Base-by-base conservation (phyloP, 2,329 filamentous ascomycete species). In the Monosporascus sp. region DNA sequence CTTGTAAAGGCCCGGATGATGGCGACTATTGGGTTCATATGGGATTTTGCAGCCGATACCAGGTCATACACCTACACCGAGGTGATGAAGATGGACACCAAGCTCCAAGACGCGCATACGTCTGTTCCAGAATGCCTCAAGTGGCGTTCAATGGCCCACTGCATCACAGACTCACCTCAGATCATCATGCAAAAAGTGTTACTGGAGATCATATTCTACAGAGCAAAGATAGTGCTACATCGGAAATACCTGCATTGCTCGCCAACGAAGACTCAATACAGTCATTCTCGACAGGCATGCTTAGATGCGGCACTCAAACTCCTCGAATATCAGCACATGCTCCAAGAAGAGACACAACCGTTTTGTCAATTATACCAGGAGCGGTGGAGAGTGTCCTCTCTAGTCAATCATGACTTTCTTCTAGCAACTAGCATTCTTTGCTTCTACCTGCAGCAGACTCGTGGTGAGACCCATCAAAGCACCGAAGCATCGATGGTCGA, bases 211-310 rank as follows among this genome's bases (percentile, higher is more conserved):
- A 65, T 79, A 5, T 78, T 77, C 59, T 74, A 77, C 46, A 80
- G 80, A 59, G 68, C 75, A 8, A 74, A 74, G 48, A 74, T 77
- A 35, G 74, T 81, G 1, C 62, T 84, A n/a, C 80, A 83, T 60
- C 72, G 80, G 17, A 74, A 74, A 27, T 81, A 77, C 57, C 72
- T 83, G 24, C 24, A 25, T 25, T 25, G 24, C 24, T 25, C 24
- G 24, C 24, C 57, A 70, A 70, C 11, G 66, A 50, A 1, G 45
- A 71, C 17, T 58, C 55, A 1, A 20, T 74, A 72, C 52, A 62
- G 63, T 0, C 71, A 74, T 46, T 80, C 77, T 4, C 69, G 75
- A 46, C 65, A 65, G 25, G 69, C 70, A 1, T 81, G 77, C 50
- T 62, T 80, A 3, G 69, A 72, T 3, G 72, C 77, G 5, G 78